phyloP scores from a whole-genome alignment of 1,284 basidiomycete genomes.

The Fomitopsis palustris region DNA sequence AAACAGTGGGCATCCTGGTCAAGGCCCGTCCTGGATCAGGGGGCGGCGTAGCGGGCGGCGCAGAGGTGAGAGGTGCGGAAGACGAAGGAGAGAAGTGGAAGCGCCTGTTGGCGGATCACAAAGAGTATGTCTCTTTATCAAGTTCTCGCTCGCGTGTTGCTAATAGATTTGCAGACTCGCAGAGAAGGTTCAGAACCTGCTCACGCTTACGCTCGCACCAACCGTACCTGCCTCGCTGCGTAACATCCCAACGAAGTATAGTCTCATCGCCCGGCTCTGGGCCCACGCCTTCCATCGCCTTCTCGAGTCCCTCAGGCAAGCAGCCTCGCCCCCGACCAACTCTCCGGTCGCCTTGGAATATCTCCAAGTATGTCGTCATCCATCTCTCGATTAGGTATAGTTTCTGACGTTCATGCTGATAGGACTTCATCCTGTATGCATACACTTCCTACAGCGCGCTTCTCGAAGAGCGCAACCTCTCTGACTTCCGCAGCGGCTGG shows the following conservation, averaged over 20 bases:
- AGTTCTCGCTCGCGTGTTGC: background rate
- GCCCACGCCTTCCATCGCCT: slow-evolving; percentile 87
- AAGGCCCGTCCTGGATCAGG: slow-evolving; percentile 35
- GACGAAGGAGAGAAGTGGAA: slow-evolving; percentile 68
- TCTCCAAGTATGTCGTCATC: slow-evolving; percentile 25
- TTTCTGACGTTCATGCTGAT: background rate
- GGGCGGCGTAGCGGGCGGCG: slow-evolving; percentile 31
- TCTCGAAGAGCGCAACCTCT: slow-evolving; percentile 77
- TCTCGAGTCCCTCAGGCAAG: slow-evolving; percentile 85
- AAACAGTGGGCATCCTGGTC: slow-evolving; percentile 43
- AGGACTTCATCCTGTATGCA: slow-evolving; percentile 88
- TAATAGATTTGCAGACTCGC: slow-evolving; percentile 50
- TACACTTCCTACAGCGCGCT: slow-evolving; percentile 93
- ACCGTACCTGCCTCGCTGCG: slow-evolving; percentile 85
- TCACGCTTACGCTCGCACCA: slow-evolving; percentile 84
- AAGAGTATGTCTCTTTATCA: slow-evolving; percentile 45
- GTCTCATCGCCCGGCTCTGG: slow-evolving; percentile 93
- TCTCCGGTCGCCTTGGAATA: slow-evolving; percentile 52
- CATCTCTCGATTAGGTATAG: background rate
- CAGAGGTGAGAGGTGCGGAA: slow-evolving; percentile 29
- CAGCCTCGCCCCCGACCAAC: slow-evolving; percentile 74
- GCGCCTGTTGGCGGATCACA: slow-evolving; percentile 64
- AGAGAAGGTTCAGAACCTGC: slow-evolving; percentile 85
- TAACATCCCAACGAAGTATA: slow-evolving; percentile 90
- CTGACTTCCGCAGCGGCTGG: slow-evolving; percentile 79